A percentile compares a stretch with the other conserved stretches of the same genome.
phyloP scores from a whole-genome alignment of 176 grass and related monocot species.

The Canna indica region DNA sequence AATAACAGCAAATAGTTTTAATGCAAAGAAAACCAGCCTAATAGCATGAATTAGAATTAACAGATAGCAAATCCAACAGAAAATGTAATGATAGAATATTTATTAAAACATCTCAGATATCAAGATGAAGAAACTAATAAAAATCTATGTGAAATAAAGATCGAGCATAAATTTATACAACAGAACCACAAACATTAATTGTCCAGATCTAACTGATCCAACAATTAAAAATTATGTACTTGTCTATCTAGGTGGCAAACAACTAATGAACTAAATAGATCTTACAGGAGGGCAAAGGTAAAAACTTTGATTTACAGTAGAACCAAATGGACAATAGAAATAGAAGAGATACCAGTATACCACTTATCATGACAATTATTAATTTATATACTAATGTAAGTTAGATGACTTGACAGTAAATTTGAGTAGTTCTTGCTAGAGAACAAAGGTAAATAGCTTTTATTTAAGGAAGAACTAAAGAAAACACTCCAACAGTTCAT shows the following conservation, averaged over 20 bases:
- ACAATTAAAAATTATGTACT: neutral
- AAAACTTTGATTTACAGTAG: neutral
- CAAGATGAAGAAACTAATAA: neutral
- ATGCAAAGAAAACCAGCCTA: conserved; percentile 6
- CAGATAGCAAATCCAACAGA: neutral
- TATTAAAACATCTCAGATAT: neutral
- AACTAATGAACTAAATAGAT: neutral
- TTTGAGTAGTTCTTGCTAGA: too few species aligned
- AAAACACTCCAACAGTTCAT: too few species aligned
- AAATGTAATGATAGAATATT: neutral
- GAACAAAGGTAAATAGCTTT: too few species aligned
- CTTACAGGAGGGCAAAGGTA: neutral
- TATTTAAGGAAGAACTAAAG: too few species aligned
- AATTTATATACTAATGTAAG: too few species aligned
- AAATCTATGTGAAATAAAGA: too few species aligned
- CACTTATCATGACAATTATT: too few species aligned
- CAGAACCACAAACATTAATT: too few species aligned
- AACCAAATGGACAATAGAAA: neutral
- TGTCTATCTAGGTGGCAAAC: too few species aligned
- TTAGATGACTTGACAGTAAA: too few species aligned
- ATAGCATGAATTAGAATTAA: neutral
- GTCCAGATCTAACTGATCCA: too few species aligned
- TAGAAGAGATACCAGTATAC: neutral
- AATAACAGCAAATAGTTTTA: neutral
- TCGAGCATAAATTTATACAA: too few species aligned